Base-by-base conservation (phyloP, 2,329 filamentous ascomycete species). In the Torrubiellomyces zombiae region DNA sequence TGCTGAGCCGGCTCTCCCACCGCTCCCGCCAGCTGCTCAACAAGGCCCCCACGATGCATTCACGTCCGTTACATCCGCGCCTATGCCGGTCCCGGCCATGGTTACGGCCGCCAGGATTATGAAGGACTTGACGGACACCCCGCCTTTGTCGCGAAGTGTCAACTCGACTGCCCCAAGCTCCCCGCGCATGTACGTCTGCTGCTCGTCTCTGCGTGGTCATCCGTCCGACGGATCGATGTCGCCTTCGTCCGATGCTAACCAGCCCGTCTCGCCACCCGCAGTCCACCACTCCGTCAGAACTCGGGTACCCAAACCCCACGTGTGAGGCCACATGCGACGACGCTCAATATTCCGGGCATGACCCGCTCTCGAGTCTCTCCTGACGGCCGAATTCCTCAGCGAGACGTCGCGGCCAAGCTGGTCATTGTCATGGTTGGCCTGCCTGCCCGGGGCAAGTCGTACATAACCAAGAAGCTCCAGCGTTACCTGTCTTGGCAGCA, bases 341-440 rank as follows among this genome's bases (percentile, higher is more conserved):
- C 89, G 9, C 73, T 95, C 41, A 92, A 93, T 49, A 94, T 98
- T 31, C 89, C 89, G 29, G 89, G 89, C 36, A 73, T 98, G 60
- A 98, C 89, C 31, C 78, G 83, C 43, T 95, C 86, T 31, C 82
- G 82, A 44, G 82, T 92, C 24, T 98, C 89, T 2, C 89, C 89
- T 7, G 89, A 98, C 50, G 89, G 89, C 37, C 74, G 81, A 41
- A 98, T 98, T 39, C 77, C 89, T 28, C 75, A 86, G 45, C 69
- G 86, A 43, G 89, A 98, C 63, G 79, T 98, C 24, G 89, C 85
- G 24, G 79, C 89, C 20, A 98, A 98, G 60, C 63, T 98, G 33
- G 82, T 95, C 45, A 92, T 98, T 42, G 74, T 98, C 48, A 98
- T 98, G 89, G 89, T 98, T 32, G 89, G 89, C 34, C 58, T 98